Percentiles rank a stretch among this genome's conserved stretches.
phyloP scores from a whole-genome alignment of 164 flowering plant genomes.

The Brasenia schreberi region DNA sequence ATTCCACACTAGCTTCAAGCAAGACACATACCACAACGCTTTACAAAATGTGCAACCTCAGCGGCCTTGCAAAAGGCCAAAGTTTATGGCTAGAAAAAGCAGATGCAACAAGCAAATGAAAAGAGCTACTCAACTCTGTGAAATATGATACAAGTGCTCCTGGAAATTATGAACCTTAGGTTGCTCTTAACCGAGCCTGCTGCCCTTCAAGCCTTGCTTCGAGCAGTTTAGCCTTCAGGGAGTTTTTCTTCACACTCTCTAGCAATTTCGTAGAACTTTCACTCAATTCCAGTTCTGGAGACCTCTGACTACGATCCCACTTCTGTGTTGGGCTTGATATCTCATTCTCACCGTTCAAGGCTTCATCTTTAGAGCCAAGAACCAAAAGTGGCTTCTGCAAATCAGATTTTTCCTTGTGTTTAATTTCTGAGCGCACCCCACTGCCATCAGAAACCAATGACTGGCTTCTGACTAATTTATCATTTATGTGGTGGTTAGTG shows the following conservation, averaged over 20 bases:
- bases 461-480: constrained; percentile 25
- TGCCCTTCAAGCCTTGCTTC: constrained; percentile 69
- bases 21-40: no score
- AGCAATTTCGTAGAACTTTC: constrained; percentile 29
- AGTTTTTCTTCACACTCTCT: constrained; percentile 27
- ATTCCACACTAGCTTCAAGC: no score
- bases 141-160: no score
- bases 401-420: constrained; percentile 20
- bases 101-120: no score
- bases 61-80: no score
- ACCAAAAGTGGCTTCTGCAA: constrained; percentile 17
- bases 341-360: constrained; percentile 1
- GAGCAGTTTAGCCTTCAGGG: constrained; percentile 60
- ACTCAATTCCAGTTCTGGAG: constrained; percentile 29
- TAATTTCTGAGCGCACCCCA: constrained; percentile 19
- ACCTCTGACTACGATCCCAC: constrained; percentile 30
- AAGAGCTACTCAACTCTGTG: no score
- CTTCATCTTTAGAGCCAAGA: background rate
- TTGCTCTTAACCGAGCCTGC: constrained; percentile 26
- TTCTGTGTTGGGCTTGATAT: constrained; percentile 37
- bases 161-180: constrained; percentile 12
- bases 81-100: no score
- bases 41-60: no score
- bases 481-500: constrained; percentile 10
- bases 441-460: constrained; percentile 25